These are phyloP conservation scores for Lasiodiplodia sp. DNA, from an alignment of 2,329 filamentous ascomycete species.

Conservation along the genomic window DNA sequence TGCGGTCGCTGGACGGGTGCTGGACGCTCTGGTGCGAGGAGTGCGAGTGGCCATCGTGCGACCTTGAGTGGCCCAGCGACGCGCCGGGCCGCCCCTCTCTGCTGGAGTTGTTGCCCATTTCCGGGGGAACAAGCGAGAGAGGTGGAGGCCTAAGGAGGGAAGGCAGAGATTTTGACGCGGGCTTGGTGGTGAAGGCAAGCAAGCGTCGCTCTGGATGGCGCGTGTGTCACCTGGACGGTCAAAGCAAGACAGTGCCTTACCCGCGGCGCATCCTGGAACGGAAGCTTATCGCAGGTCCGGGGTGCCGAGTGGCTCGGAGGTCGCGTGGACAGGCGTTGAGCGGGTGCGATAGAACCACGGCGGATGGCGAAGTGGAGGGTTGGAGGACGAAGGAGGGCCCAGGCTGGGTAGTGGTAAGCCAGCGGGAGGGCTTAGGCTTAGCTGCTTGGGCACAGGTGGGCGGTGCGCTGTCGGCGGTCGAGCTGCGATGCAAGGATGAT, in stretches of 20 bases:
- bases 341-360: constrained; percentile 1
- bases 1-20: constrained; percentile 36
- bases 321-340: constrained; percentile 8
- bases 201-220: constrained; percentile 19
- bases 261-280: constrained; percentile 28
- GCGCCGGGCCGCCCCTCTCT: constrained; percentile 53
- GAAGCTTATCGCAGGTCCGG: constrained; percentile 13
- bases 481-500: constrained; percentile 17
- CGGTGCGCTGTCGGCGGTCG: constrained; percentile 24
- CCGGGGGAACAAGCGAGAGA: constrained; percentile 13
- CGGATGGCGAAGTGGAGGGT: constrained; percentile 12
- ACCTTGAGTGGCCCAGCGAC: constrained; percentile 41
- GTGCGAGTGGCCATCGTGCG: constrained; percentile 40
- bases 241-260: constrained; percentile 24
- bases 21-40: constrained; percentile 37
- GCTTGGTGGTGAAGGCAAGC: constrained; percentile 21
- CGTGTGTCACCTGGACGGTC: constrained; percentile 30
- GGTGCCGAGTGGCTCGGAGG: not conserved
- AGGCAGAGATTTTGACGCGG: not conserved
- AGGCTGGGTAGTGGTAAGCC: not conserved
- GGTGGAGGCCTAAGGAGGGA: not conserved
- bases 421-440: not conserved
- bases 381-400: not conserved
- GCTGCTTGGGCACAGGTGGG: constrained; percentile 10
- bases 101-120: constrained; percentile 58